These are phyloP conservation scores for Inga laurina DNA, from an alignment of 306 rosid species.

Conservation along the genomic window DNA sequence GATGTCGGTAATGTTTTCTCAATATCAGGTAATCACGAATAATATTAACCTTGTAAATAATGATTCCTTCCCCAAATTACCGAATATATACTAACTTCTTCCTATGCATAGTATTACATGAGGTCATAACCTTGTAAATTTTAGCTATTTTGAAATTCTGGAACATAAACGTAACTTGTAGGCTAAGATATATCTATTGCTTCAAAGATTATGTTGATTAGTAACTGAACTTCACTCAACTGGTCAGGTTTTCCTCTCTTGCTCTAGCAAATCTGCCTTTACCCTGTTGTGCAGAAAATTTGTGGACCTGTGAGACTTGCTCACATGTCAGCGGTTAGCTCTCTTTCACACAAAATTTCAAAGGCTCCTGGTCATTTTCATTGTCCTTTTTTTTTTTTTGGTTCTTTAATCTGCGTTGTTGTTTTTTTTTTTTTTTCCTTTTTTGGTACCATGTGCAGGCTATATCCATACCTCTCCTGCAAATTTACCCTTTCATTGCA, in stretches of 20 bases:
- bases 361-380: not conserved
- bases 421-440: not conserved
- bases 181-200: too few species aligned
- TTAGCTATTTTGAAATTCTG: too few species aligned
- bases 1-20: not conserved
- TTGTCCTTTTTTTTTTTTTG: too few species aligned
- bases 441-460: slow-evolving; percentile 42
- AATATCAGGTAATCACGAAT: not conserved
- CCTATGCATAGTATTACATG: not conserved
- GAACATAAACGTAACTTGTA: too few species aligned
- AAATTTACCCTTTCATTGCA: slow-evolving; percentile 59
- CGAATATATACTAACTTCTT: not conserved
- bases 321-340: slow-evolving; percentile 58
- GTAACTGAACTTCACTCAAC: slow-evolving; percentile 13
- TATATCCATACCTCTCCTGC: slow-evolving; percentile 63
- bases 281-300: slow-evolving; percentile 51
- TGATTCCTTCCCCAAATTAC: not conserved
- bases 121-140: too few species aligned
- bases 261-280: slow-evolving; percentile 55
- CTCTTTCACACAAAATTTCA: not conserved
- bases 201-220: too few species aligned
- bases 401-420: not conserved
- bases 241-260: slow-evolving; percentile 61
- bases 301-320: slow-evolving; percentile 55
- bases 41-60: too few species aligned